Percentiles rank a stretch among this genome's conserved stretches.
Conservation (phyloP, 768 basidiomycete species). For the Suillus variegatus region DNA sequence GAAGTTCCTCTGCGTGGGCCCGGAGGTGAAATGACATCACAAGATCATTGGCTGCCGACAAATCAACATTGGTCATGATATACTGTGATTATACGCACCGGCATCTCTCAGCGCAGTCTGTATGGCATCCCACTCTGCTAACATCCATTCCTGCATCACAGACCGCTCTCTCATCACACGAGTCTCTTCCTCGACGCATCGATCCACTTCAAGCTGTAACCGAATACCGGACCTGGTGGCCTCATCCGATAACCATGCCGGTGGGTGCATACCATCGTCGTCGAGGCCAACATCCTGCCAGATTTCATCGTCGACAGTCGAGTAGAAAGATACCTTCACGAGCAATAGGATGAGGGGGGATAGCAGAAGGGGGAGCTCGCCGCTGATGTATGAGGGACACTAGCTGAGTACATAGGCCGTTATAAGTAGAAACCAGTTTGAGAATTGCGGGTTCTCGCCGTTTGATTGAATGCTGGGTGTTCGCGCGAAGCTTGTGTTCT, state of each 20-base stretch:
- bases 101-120: neutral
- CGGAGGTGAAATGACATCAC: no score
- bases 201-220: neutral
- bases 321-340: neutral
- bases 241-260: neutral
- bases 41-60: no score
- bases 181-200: neutral
- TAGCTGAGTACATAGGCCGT: conserved; percentile 25
- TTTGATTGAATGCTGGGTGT: conserved; percentile 26
- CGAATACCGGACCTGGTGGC: neutral
- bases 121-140: neutral
- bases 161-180: neutral
- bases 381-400: conserved; percentile 11
- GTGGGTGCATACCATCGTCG: neutral
- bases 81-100: conserved; percentile 9
- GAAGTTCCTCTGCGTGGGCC: no score
- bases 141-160: neutral
- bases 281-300: neutral
- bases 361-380: conserved; percentile 24
- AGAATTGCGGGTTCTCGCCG: conserved; percentile 28
- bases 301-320: neutral
- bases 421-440: conserved; percentile 25
- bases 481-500: conserved; percentile 22
- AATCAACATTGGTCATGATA: neutral
- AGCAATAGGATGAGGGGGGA: conserved; percentile 22